Percentiles rank a stretch among this genome's conserved stretches.
Evolutionary conservation across 257 asterid species (phyloP).

Genomic region (Ballota nigra): DNA sequence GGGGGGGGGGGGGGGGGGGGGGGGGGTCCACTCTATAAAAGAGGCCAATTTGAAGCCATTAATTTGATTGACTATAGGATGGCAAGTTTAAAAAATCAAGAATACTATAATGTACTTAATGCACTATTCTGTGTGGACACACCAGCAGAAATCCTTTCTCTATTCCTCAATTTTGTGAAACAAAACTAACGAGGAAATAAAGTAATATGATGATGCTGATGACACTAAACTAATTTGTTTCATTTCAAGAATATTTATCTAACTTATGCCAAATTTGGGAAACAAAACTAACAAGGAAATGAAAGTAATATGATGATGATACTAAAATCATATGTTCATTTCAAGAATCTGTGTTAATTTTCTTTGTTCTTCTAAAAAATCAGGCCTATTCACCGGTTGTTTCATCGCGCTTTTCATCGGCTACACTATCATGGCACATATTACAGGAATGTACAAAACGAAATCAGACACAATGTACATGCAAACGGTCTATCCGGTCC

Average conservation of each 20-base stretch:
- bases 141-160: not conserved
- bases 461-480: constrained; percentile 63
- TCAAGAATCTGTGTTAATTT: no score
- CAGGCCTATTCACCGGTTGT: constrained; percentile 84
- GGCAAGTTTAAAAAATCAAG: constrained; percentile 22
- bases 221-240: not conserved
- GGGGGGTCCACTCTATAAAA: constrained; percentile 46
- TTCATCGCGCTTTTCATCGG: constrained; percentile 75
- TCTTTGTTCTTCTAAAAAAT: constrained; percentile 7
- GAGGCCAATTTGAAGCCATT: constrained; percentile 31
- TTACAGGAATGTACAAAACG: constrained; percentile 67
- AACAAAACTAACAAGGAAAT: no score
- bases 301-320: no score
- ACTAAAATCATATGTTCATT: no score
- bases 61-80: constrained; percentile 25
- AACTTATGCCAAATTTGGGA: not conserved
- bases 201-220: not conserved
- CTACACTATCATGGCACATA: constrained; percentile 74
- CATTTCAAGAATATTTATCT: not conserved
- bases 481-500: constrained; percentile 90
- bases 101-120: not conserved
- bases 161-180: not conserved
- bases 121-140: not conserved
- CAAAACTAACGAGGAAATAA: not conserved
- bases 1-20: no score